phyloP scores from a whole-genome alignment of 2,329 filamentous ascomycete genomes.

The Exutisphaerella laricina region DNA sequence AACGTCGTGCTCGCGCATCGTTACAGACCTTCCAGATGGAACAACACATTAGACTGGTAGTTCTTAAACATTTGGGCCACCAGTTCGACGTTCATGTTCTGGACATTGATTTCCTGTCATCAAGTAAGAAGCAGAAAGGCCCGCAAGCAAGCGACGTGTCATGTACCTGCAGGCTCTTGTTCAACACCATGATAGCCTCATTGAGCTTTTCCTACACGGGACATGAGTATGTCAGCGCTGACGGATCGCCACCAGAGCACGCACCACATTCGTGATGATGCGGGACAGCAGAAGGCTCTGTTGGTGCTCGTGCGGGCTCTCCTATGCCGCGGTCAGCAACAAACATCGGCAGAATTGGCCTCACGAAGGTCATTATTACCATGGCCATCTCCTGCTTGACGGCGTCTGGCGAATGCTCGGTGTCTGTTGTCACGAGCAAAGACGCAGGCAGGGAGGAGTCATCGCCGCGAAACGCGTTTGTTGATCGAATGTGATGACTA shows the following conservation, averaged over 20 bases:
- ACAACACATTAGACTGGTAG: conserved; percentile 95
- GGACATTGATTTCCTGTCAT: conserved; percentile 87
- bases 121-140: neutral
- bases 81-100: conserved; percentile 98
- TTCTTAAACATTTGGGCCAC: conserved; percentile 99
- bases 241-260: conserved; percentile 33
- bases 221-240: conserved; percentile 6
- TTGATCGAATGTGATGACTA: too few relatives aligned
- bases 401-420: too few relatives aligned
- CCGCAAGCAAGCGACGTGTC: neutral
- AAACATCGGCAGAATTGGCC: too few relatives aligned
- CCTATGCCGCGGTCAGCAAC: too few relatives aligned
- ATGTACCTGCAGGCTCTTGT: conserved; percentile 77
- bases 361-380: too few relatives aligned
- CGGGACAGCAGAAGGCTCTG: conserved; percentile 88
- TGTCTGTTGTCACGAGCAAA: too few relatives aligned
- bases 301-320: conserved; percentile 96
- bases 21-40: conserved; percentile 86
- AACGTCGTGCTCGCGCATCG: too few relatives aligned
- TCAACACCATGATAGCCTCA: conserved; percentile 85
- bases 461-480: too few relatives aligned
- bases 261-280: conserved; percentile 95
- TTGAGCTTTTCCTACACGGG: conserved; percentile 88
- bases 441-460: too few relatives aligned
- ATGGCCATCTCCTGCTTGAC: too few relatives aligned